Conservation (phyloP, 257 asterid genomes). For the Gentiana straminea region DNA sequence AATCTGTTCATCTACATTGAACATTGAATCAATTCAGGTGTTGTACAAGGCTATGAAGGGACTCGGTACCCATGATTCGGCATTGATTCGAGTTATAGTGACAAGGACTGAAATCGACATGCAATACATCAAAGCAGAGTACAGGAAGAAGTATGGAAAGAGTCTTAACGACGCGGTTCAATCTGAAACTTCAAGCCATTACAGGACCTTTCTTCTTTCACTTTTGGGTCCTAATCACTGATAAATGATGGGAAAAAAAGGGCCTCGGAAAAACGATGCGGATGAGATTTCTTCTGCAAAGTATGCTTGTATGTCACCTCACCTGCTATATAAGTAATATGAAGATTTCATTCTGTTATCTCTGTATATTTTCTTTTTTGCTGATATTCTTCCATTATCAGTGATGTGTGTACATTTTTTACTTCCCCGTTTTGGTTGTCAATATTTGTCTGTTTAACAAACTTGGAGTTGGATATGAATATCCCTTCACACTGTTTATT, state of each 20-base stretch:
- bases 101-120: conserved; percentile 87
- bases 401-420: no score
- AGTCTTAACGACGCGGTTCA: conserved; percentile 53
- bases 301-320: no score
- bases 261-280: no score
- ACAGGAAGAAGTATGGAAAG: conserved; percentile 63
- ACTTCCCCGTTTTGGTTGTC: no score
- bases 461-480: no score
- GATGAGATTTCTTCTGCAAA: no score
- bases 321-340: no score
- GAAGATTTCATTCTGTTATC: no score
- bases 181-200: conserved; percentile 69
- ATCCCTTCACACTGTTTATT: no score
- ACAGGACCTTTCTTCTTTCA: conserved; percentile 57
- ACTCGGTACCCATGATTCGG: conserved; percentile 68
- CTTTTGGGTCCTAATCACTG: conserved; percentile 53
- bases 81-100: conserved; percentile 57
- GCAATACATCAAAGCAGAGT: conserved; percentile 81
- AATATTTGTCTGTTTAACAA: no score
- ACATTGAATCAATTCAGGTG: conserved; percentile 19
- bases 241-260: conserved; percentile 6
- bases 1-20: background rate
- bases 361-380: no score
- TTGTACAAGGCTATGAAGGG: conserved; percentile 89
- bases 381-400: no score